Percentiles rank a stretch among this genome's conserved stretches.
Conservation (phyloP, 441 rosid species). For the Daphne laureola region DNA sequence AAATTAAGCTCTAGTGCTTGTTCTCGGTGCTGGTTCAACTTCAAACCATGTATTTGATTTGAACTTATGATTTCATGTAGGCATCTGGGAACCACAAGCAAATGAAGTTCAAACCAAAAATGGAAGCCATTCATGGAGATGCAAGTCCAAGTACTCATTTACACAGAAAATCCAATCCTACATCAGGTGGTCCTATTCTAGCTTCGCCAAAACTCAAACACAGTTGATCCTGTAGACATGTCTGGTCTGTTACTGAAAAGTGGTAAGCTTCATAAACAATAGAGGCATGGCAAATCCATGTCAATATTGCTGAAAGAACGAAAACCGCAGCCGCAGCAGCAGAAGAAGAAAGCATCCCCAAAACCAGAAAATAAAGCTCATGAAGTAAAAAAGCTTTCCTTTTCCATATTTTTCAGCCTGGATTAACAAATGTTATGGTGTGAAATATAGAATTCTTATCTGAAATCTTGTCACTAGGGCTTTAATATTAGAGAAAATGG, state of each 20-base stretch:
- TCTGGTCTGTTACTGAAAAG: slow-evolving; percentile 6
- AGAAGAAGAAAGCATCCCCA: slow-evolving; percentile 15
- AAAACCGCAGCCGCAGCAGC: slow-evolving; percentile 21
- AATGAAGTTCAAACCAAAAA: slow-evolving; percentile 17
- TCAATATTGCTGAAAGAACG: slow-evolving; percentile 19
- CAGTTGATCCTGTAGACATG: slow-evolving; percentile 9
- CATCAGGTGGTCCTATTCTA: slow-evolving; percentile 10
- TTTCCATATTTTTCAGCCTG: not conserved
- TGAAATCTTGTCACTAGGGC: no score
- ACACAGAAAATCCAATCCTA: slow-evolving; percentile 10
- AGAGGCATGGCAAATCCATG: slow-evolving; percentile 15
- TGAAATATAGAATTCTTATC: no score
- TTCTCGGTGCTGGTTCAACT: no score
- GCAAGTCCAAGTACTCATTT: slow-evolving; percentile 14
- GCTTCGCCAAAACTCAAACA: no score
- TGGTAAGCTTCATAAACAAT: slow-evolving; percentile 14
- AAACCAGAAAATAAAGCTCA: slow-evolving; percentile 18
- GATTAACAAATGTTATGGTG: not conserved
- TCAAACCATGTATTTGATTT: not conserved
- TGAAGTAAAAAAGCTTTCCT: not conserved
- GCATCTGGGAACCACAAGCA: slow-evolving; percentile 16
- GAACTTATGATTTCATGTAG: slow-evolving; percentile 10
- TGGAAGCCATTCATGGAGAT: slow-evolving; percentile 15
- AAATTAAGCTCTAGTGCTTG: no score
- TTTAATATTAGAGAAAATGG: no score